phyloP scores from a whole-genome alignment of 345 rosid genomes.

The Excoecaria cochinchinensis region DNA sequence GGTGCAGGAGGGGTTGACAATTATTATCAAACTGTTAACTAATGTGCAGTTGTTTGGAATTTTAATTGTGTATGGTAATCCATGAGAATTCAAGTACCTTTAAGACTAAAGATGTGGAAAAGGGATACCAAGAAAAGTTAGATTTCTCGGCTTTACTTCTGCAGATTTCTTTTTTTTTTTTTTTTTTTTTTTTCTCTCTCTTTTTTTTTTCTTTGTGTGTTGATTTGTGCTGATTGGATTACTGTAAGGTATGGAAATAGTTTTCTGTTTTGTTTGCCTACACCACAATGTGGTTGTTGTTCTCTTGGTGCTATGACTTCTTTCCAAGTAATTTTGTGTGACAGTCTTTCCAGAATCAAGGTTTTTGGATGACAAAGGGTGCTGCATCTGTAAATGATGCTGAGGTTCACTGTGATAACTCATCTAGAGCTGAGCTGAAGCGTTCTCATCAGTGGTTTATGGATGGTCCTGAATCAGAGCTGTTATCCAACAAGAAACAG shows the following conservation, averaged over 20 bases:
- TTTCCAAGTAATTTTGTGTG: neutral
- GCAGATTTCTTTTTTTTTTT: neutral
- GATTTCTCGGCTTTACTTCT: neutral
- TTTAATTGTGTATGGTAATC: neutral
- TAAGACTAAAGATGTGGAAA: neutral
- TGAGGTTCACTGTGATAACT: conserved; percentile 37
- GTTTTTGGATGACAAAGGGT: conserved; percentile 45
- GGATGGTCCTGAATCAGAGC: conserved; percentile 44
- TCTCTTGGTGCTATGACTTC: neutral
- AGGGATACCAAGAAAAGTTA: neutral
- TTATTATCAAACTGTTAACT: neutral
- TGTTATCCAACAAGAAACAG: conserved; percentile 50
- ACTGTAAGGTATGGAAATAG: neutral
- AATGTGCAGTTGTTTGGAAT: neutral
- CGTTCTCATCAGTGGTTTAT: conserved; percentile 50
- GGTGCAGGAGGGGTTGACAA: neutral
- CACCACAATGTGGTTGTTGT: neutral
- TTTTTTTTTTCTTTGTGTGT: too few species aligned
- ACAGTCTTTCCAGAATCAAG: conserved; percentile 44
- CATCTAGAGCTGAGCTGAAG: conserved; percentile 40
- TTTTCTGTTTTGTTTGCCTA: neutral
- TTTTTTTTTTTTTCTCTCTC: neutral
- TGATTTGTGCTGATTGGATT: neutral
- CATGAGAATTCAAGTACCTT: neutral
- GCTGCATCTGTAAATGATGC: conserved; percentile 34